Percentiles rank a stretch among this genome's conserved stretches.
phyloP scores from a whole-genome alignment of 2,329 filamentous ascomycete genomes.

The Alternaria arbusti region DNA sequence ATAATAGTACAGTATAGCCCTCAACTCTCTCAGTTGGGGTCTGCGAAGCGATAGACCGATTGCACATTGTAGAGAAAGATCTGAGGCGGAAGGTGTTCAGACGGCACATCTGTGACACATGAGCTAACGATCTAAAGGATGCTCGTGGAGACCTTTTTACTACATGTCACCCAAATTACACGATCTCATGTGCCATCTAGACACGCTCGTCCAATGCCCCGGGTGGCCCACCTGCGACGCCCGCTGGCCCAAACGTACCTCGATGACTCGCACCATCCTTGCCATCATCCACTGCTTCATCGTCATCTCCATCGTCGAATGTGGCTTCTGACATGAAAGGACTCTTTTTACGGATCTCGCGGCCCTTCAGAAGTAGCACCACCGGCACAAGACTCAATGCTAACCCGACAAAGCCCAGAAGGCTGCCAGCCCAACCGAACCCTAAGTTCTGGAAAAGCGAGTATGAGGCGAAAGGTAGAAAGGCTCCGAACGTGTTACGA shows the following conservation, averaged over 20 bases:
- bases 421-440: constrained; percentile 52
- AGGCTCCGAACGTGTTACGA: constrained; percentile 55
- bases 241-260: constrained; percentile 12
- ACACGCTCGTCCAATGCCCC: constrained; percentile 1
- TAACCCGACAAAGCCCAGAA: constrained; percentile 53
- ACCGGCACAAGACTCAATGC: constrained; percentile 50
- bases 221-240: constrained; percentile 15
- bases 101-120: no score
- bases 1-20: not conserved
- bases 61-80: not conserved
- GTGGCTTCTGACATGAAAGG: constrained; percentile 46
- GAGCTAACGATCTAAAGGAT: no score
- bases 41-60: not conserved
- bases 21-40: not conserved
- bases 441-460: constrained; percentile 50
- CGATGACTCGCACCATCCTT: not conserved
- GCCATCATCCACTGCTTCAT: not conserved
- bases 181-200: not conserved
- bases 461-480: constrained; percentile 54
- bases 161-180: not conserved
- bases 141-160: no score
- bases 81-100: not conserved
- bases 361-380: constrained; percentile 52
- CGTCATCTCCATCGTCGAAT: constrained; percentile 20
- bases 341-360: constrained; percentile 45